Percentiles rank a stretch among this genome's conserved stretches.
Conservation (phyloP, 2,329 filamentous ascomycete species). For the Cladophialophora exuberans region DNA sequence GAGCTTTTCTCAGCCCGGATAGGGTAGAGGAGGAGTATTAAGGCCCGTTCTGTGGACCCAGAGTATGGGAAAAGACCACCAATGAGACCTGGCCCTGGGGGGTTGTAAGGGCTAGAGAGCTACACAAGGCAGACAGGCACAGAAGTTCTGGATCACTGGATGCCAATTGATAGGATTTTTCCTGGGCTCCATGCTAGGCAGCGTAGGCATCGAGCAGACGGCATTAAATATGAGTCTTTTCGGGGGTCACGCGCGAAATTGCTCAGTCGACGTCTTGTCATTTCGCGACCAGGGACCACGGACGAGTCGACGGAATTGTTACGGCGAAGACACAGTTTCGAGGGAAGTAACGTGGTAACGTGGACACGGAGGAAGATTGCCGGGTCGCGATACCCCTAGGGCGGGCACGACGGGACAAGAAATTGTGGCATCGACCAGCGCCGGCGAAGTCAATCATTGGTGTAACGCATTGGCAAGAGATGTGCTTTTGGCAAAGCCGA, state of each 20-base stretch:
- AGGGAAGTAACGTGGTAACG: not conserved
- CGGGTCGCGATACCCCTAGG: too few relatives aligned
- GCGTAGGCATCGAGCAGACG: constrained; percentile 16
- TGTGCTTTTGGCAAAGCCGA: not conserved
- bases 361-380: constrained; percentile 3
- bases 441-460: not conserved
- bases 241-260: constrained; percentile 11
- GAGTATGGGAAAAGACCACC: constrained; percentile 14
- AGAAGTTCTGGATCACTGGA: constrained; percentile 9
- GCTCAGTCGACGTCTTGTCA: not conserved
- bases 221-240: constrained; percentile 7
- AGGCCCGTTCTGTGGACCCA: constrained; percentile 12
- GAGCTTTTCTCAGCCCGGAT: constrained; percentile 10
- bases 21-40: constrained; percentile 20
- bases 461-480: too few relatives aligned
- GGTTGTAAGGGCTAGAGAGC: constrained; percentile 1
- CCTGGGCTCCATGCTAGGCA: constrained; percentile 21
- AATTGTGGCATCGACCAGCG: constrained; percentile 1
- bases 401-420: not conserved
- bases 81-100: constrained; percentile 16
- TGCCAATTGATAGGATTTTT: constrained; percentile 15
- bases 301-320: constrained; percentile 12
- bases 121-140: constrained; percentile 20
- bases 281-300: constrained; percentile 9
- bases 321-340: not conserved